Evolutionary conservation across 1,284 basidiomycete genomes (phyloP).

Genomic region (Apiotrichum veenhuisii): DNA sequence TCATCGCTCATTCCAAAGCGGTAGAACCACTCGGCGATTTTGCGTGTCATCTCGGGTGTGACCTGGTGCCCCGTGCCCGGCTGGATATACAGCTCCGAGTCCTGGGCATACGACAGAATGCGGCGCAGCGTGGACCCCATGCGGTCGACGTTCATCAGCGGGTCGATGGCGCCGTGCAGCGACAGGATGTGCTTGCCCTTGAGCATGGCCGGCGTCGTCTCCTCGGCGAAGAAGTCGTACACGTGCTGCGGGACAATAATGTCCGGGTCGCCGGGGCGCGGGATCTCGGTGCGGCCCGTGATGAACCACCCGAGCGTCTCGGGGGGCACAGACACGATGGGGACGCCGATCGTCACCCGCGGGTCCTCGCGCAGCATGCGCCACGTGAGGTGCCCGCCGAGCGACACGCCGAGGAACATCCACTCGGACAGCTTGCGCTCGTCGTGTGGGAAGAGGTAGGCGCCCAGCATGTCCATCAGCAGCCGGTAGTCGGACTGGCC

Average conservation of each 20-base stretch:
- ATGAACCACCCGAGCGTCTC: background rate
- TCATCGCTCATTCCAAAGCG: no score
- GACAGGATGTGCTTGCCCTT: constrained; percentile 65
- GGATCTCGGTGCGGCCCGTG: background rate
- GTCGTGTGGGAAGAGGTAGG: constrained; percentile 69
- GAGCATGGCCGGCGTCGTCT: constrained; percentile 45
- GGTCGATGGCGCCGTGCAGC: constrained; percentile 55
- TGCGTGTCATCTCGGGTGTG: no score
- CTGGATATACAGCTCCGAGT: no score
- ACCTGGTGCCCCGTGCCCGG: no score
- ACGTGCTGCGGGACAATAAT: background rate
- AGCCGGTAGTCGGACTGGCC: constrained; percentile 61
- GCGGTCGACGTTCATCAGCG: constrained; percentile 6
- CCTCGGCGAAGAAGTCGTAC: background rate
- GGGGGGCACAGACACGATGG: constrained; percentile 9
- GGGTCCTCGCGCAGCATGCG: constrained; percentile 4
- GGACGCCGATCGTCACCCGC: constrained; percentile 9
- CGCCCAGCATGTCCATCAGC: constrained; percentile 72
- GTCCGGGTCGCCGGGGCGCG: constrained; percentile 28
- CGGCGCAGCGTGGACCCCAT: no score
- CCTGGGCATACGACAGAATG: no score
- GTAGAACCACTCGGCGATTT: no score
- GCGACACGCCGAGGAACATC: constrained; percentile 55
- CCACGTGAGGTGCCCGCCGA: constrained; percentile 45
- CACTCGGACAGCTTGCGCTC: constrained; percentile 64